Percentiles rank a stretch among this genome's conserved stretches.
Evolutionary conservation across 2,329 filamentous ascomycete species (phyloP).

Genomic region (Microcera coccophila): DNA sequence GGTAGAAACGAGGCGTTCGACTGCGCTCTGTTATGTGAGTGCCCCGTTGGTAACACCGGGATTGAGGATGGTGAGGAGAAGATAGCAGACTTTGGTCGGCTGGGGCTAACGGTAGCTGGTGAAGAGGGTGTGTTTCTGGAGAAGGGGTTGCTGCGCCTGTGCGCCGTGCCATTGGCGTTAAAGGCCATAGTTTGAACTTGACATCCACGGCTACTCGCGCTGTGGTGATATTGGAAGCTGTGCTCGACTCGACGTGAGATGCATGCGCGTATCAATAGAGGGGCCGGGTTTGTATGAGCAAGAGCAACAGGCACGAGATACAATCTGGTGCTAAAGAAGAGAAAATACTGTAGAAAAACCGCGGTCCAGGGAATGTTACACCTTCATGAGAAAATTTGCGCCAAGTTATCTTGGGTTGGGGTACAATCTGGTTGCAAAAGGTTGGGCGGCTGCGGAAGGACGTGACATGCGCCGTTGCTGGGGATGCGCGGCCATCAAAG

Average conservation of each 20-base stretch:
- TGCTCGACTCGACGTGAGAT: slow-evolving; percentile 8
- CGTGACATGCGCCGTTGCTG: slow-evolving; percentile 26
- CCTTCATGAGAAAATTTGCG: slow-evolving; percentile 25
- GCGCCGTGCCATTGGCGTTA: slow-evolving; percentile 43
- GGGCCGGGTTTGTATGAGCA: slow-evolving; percentile 6
- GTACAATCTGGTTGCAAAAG: slow-evolving; percentile 10
- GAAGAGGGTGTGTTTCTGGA: slow-evolving; percentile 67
- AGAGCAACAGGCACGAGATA: slow-evolving; percentile 3
- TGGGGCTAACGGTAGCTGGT: slow-evolving; percentile 49
- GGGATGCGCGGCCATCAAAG: slow-evolving; percentile 18
- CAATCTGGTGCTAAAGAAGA: slow-evolving; percentile 7
- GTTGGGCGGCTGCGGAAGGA: slow-evolving; percentile 17
- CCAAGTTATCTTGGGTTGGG: slow-evolving; percentile 18
- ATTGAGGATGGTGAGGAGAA: slow-evolving; percentile 58
- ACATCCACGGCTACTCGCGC: slow-evolving; percentile 27
- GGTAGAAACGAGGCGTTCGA: slow-evolving; percentile 55
- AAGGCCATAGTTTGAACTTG: slow-evolving; percentile 32
- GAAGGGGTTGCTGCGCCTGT: slow-evolving; percentile 80
- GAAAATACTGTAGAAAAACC: slow-evolving; percentile 22
- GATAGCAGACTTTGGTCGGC: slow-evolving; percentile 71
- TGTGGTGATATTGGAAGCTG: slow-evolving; percentile 12
- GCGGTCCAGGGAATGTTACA: slow-evolving; percentile 20
- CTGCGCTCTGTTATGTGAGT: slow-evolving; percentile 63
- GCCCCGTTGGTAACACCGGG: slow-evolving; percentile 36
- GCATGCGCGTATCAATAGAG: slow-evolving; percentile 24